phyloP scores from a whole-genome alignment of 2,329 filamentous ascomycete species.

The Botrytis byssoidea region DNA sequence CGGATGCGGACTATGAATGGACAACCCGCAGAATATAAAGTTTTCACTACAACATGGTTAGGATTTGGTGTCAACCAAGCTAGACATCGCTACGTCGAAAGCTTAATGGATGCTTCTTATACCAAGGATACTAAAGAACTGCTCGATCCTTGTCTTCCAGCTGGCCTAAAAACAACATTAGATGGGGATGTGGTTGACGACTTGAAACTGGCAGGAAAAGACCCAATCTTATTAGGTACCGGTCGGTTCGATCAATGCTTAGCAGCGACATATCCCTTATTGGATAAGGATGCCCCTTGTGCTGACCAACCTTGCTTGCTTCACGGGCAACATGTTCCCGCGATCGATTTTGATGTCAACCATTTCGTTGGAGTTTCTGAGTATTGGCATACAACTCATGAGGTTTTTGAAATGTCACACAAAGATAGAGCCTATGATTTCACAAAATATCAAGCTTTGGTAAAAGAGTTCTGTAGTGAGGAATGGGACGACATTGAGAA shows the following conservation, averaged over 20 bases:
- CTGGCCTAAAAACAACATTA: conserved; percentile 69
- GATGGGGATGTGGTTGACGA: conserved; percentile 59
- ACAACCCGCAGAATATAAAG: conserved; percentile 71
- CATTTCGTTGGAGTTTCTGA: conserved; percentile 98
- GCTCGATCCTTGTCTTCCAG: conserved; percentile 87
- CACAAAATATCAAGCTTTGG: conserved; percentile 80
- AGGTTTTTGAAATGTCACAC: conserved; percentile 78
- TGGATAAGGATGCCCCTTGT: conserved; percentile 87
- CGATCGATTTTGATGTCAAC: conserved; percentile 95
- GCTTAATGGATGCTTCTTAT: conserved; percentile 66
- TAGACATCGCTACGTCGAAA: conserved; percentile 76
- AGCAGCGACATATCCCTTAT: conserved; percentile 74
- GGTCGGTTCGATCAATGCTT: conserved; percentile 86
- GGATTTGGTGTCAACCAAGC: conserved; percentile 97
- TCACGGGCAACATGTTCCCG: conserved; percentile 87
- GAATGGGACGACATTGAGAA: conserved; percentile 76
- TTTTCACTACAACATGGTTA: conserved; percentile 96
- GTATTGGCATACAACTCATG: conserved; percentile 98
- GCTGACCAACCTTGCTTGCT: conserved; percentile 81
- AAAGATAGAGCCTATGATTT: conserved; percentile 84
- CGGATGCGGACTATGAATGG: conserved; percentile 83
- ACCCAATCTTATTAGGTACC: conserved; percentile 70
- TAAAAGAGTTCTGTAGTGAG: conserved; percentile 79
- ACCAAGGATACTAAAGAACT: conserved; percentile 61
- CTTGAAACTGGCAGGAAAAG: conserved; percentile 41